Conservation (phyloP, 2,329 filamentous ascomycete species). For the Lomentospora prolificans region DNA sequence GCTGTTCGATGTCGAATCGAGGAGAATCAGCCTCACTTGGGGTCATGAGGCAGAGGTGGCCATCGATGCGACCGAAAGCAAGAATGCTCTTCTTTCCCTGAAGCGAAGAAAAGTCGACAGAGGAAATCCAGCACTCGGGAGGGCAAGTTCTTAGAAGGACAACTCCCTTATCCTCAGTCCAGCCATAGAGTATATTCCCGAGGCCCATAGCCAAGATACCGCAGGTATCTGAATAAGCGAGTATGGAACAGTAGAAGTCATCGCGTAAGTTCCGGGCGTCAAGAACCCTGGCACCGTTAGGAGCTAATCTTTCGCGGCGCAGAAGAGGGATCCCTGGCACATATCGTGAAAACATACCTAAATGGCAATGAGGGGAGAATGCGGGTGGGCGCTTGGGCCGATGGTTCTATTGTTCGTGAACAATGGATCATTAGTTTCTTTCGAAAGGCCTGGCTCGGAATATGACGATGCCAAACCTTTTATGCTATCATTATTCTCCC, state of each 20-base stretch:
- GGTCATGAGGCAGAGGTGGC: slow-evolving; percentile 68
- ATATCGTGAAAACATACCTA: slow-evolving; percentile 8
- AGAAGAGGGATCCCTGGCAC: no score
- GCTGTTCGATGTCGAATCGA: slow-evolving; percentile 67
- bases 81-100: slow-evolving; percentile 70
- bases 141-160: slow-evolving; percentile 37
- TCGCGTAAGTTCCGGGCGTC: slow-evolving; percentile 84
- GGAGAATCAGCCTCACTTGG: slow-evolving; percentile 55
- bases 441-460: no score
- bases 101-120: slow-evolving; percentile 79
- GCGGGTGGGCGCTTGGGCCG: slow-evolving; percentile 7
- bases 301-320: not conserved
- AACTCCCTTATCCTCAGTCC: slow-evolving; percentile 70
- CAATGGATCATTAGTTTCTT: not conserved
- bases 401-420: slow-evolving; percentile 7
- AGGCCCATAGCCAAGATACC: slow-evolving; percentile 78
- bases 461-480: slow-evolving; percentile 7
- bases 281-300: slow-evolving; percentile 52
- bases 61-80: slow-evolving; percentile 72
- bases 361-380: slow-evolving; percentile 10
- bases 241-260: slow-evolving; percentile 88
- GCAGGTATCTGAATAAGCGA: slow-evolving; percentile 71
- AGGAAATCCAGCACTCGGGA: slow-evolving; percentile 54
- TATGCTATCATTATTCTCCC: slow-evolving; percentile 18
- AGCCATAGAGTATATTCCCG: slow-evolving; percentile 70